Percentiles rank a stretch among this genome's conserved stretches.
phyloP scores from a whole-genome alignment of 179 eudicot genomes.

The Camellia oleifera region DNA sequence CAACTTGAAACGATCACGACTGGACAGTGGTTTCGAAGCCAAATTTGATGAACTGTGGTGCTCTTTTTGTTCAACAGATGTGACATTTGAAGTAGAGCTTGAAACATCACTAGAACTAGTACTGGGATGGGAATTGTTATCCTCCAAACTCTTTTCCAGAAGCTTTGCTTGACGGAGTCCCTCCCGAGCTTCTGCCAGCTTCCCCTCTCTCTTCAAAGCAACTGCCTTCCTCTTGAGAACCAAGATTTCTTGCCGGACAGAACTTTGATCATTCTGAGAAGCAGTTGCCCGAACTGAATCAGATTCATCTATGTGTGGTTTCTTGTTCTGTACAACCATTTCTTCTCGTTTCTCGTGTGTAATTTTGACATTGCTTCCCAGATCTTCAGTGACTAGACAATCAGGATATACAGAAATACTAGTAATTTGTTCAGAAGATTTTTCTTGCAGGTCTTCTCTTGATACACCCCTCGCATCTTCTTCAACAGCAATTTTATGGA shows the following conservation, averaged over 20 bases:
- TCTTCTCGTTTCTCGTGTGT: slow-evolving; percentile 31
- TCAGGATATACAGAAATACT: background rate
- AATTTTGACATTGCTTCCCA: slow-evolving; percentile 4
- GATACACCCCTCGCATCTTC: slow-evolving; percentile 31
- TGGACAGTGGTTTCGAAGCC: slow-evolving; percentile 52
- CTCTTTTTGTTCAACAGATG: slow-evolving; percentile 35
- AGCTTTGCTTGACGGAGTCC: slow-evolving; percentile 84
- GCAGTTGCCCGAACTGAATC: slow-evolving; percentile 22
- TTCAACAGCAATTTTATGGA: slow-evolving; percentile 9
- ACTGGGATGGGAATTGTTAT: slow-evolving; percentile 20
- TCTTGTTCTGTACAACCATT: slow-evolving; percentile 16
- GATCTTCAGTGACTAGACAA: slow-evolving; percentile 4
- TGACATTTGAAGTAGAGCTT: slow-evolving; percentile 23
- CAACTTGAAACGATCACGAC: slow-evolving; percentile 72
- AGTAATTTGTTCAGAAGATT: slow-evolving; percentile 11
- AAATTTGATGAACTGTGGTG: slow-evolving; percentile 22
- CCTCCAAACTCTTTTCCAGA: slow-evolving; percentile 44
- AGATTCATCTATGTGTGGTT: slow-evolving; percentile 15
- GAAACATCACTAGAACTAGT: slow-evolving; percentile 24
- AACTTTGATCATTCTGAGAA: slow-evolving; percentile 33
- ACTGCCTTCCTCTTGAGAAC: slow-evolving; percentile 79
- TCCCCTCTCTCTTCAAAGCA: slow-evolving; percentile 79
- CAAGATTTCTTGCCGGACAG: slow-evolving; percentile 62
- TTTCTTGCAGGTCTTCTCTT: slow-evolving; percentile 45
- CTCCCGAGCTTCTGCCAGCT: slow-evolving; percentile 79